phyloP scores from a whole-genome alignment of 1,284 basidiomycete genomes.

The Apiotrichum akiyoshidainum region DNA sequence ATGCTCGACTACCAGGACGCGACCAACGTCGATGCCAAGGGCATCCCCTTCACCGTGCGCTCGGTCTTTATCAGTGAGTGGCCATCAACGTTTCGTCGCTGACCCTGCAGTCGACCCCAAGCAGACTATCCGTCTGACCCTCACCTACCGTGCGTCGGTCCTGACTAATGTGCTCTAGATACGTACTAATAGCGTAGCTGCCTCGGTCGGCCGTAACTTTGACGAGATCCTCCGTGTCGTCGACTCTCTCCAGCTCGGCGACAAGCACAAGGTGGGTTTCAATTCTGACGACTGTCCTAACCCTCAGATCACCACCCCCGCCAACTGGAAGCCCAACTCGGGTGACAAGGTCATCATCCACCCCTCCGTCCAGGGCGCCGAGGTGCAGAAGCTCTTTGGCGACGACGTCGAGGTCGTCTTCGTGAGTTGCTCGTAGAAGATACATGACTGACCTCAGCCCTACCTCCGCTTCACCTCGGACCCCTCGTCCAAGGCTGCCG shows the following conservation, averaged over 20 bases:
- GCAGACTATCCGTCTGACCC: conserved; percentile 81
- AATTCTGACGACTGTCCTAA: too few species aligned
- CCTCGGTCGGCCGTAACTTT: conserved; percentile 61
- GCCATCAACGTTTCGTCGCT: neutral
- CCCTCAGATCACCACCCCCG: conserved; percentile 9
- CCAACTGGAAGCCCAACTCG: conserved; percentile 1
- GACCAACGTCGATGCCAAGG: conserved; percentile 91
- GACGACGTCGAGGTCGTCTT: conserved; percentile 53
- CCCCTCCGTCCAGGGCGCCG: conserved; percentile 76
- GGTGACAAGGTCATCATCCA: conserved; percentile 92
- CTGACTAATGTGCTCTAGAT: too few species aligned
- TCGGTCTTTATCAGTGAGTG: conserved; percentile 78
- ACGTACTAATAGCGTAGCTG: conserved; percentile 52
- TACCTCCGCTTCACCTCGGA: conserved; percentile 56
- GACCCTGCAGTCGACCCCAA: conserved; percentile 64
- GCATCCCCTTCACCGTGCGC: conserved; percentile 71
- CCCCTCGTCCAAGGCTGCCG: conserved; percentile 35
- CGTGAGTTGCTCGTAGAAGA: conserved; percentile 26
- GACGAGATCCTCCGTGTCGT: conserved; percentile 82
- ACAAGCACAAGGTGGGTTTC: conserved; percentile 65
- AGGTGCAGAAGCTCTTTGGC: conserved; percentile 69
- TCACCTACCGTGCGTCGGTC: conserved; percentile 64
- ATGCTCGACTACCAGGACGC: conserved; percentile 88
- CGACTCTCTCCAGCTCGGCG: conserved; percentile 86
- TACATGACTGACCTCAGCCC: conserved; percentile 40